Percentiles rank a stretch among this genome's conserved stretches.
Evolutionary conservation across 2,329 filamentous ascomycete genomes (phyloP).

Genomic region (Fusarium humuli): DNA sequence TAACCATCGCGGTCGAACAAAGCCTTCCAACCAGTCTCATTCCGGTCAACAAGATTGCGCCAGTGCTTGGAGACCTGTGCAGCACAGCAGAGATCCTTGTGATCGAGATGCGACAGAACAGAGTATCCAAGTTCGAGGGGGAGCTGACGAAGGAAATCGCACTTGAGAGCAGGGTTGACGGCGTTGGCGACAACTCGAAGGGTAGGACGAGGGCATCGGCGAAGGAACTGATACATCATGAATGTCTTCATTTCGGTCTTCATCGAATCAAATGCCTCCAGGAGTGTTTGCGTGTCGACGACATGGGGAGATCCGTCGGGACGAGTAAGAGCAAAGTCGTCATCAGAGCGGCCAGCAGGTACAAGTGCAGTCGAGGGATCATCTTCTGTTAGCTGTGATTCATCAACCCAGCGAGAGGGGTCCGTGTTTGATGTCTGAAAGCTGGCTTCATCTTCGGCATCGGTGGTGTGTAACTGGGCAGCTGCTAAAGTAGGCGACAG

Average conservation of each 20-base stretch:
- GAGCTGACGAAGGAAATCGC: constrained; percentile 87
- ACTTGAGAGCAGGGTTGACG: constrained; percentile 94
- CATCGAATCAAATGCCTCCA: constrained; percentile 92
- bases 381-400: constrained; percentile 55
- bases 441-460: constrained; percentile 55
- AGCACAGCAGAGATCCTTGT: constrained; percentile 86
- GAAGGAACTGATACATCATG: constrained; percentile 95
- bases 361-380: constrained; percentile 47
- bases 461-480: constrained; percentile 62
- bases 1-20: constrained; percentile 89
- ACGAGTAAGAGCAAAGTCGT: constrained; percentile 45
- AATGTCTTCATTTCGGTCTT: constrained; percentile 93
- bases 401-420: constrained; percentile 53
- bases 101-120: constrained; percentile 86
- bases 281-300: constrained; percentile 84
- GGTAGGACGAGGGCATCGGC: constrained; percentile 87
- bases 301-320: constrained; percentile 54
- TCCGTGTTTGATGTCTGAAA: constrained; percentile 50
- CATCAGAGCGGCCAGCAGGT: constrained; percentile 38
- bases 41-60: constrained; percentile 89
- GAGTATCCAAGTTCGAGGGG: constrained; percentile 89
- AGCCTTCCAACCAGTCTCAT: constrained; percentile 96
- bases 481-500: constrained; percentile 91
- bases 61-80: constrained; percentile 95
- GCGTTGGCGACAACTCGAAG: constrained; percentile 89